Conservation (phyloP, 108 stramenopile genomes). For the Conticribra weissflogii region DNA sequence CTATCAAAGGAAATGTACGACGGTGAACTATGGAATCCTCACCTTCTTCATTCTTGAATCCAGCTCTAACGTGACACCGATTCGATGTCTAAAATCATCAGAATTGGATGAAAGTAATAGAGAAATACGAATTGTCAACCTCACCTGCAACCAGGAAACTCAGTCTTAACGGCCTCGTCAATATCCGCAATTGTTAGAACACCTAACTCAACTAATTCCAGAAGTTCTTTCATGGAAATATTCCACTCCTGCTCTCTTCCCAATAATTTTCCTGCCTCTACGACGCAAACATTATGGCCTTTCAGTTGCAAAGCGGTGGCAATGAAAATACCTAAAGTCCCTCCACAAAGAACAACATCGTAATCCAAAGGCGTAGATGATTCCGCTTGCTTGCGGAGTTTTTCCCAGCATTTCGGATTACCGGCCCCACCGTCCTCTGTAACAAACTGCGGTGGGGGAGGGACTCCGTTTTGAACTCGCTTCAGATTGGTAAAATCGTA, state of each 20-base stretch:
- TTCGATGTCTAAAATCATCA: neutral
- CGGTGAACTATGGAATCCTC: slow-evolving; percentile 3
- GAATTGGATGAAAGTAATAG: neutral
- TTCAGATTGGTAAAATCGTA: slow-evolving; percentile 55
- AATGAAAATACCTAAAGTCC: slow-evolving; percentile 92
- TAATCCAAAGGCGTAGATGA: slow-evolving; percentile 56
- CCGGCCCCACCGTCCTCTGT: slow-evolving; percentile 69
- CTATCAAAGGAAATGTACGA: too few species aligned
- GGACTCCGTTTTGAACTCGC: slow-evolving; percentile 38
- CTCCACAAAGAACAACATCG: slow-evolving; percentile 91
- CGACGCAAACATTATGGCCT: slow-evolving; percentile 75
- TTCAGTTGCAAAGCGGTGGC: slow-evolving; percentile 80
- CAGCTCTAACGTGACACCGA: too few species aligned
- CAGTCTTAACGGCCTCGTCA: slow-evolving; percentile 72
- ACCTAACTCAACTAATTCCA: slow-evolving; percentile 77
- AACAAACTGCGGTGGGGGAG: slow-evolving; percentile 62
- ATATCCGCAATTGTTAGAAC: slow-evolving; percentile 82
- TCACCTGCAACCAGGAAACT: slow-evolving; percentile 81
- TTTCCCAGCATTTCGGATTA: slow-evolving; percentile 71
- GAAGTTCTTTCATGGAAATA: slow-evolving; percentile 84
- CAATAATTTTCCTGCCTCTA: slow-evolving; percentile 82
- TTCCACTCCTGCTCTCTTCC: slow-evolving; percentile 97
- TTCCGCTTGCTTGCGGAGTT: slow-evolving; percentile 50
- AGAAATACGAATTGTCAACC: slow-evolving; percentile 55
- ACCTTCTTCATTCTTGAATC: slow-evolving; percentile 35